Base-by-base conservation (phyloP, 768 basidiomycete genomes). In the Kondoa malvinella region DNA sequence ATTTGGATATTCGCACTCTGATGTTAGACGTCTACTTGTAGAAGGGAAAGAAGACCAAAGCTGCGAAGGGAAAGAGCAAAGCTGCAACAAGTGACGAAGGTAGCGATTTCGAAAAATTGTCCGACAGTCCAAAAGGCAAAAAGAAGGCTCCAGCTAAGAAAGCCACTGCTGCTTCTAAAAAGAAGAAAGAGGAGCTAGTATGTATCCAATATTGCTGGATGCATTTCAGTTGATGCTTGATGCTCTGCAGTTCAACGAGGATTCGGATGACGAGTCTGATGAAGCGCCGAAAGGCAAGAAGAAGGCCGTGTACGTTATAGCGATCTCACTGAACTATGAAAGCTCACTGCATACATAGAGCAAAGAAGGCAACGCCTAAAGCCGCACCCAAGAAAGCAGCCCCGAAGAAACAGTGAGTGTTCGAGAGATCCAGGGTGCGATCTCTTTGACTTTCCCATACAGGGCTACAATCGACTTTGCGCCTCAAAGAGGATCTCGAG, bases 21-120 rank as follows among this genome's bases (percentile, higher is more conserved):
- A 50, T n/a, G n/a, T n/a, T n/a, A n/a, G n/a, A n/a, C n/a, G n/a
- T n/a, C n/a, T n/a, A n/a, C n/a, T n/a, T n/a, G n/a, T n/a, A n/a
- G n/a, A n/a, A n/a, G n/a, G n/a, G 40, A 50, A 50, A 50, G 21
- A 8, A 8, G 40, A 50, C 12, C 40, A 59, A 64, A 25, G 34
- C 32, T 33, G 25, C 3, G 26, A 68, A 73, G 63, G 71, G 70
- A 21, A 72, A 72, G 40, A 69, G 66, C 32, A 71, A 70, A 57
- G 56, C 64, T 67, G 1, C 58, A 15, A 70, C 57, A 66, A 71
- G 64, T 67, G 40, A 14, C 25, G 14, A 58, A 60, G 68, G 65
- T 56, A 32, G 66, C 21, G 71, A 68, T 31, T 59, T 61, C 27
- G 67, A 68, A 60, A 67, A 69, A n/a, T 56, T 25, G 60, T 65